Evolutionary conservation across 768 basidiomycete species (phyloP).

Genomic region (Rubroboletus pulcherrimus): DNA sequence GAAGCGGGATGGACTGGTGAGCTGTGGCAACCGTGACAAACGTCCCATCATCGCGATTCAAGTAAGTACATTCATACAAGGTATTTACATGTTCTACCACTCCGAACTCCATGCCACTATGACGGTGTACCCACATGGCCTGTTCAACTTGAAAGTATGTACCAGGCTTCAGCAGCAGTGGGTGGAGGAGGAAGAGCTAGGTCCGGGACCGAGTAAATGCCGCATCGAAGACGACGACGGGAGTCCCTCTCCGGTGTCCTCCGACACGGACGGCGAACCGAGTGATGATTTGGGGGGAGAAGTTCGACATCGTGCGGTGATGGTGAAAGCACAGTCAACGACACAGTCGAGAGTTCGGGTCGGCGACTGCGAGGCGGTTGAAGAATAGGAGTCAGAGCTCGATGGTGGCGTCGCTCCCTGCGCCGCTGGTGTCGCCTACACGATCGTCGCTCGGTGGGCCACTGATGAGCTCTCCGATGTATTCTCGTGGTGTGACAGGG

Average conservation of each 20-base stretch:
- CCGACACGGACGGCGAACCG: conserved; percentile 56
- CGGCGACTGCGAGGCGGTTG: conserved; percentile 10
- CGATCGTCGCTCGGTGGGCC: conserved; percentile 13
- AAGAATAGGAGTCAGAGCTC: conserved; percentile 58
- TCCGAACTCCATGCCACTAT: too few species aligned
- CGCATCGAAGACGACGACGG: conserved; percentile 45
- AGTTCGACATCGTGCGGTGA: not conserved
- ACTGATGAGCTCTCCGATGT: conserved; percentile 12
- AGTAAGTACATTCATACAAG: too few species aligned
- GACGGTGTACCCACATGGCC: too few species aligned
- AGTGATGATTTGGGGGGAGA: conserved; percentile 28
- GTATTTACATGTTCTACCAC: too few species aligned
- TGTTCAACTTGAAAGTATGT: too few species aligned
- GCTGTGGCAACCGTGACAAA: too few species aligned
- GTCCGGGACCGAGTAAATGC: not conserved
- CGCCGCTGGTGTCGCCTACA: conserved; percentile 27
- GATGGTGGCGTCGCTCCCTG: conserved; percentile 59
- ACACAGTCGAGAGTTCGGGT: conserved; percentile 29
- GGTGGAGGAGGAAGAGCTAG: too few species aligned
- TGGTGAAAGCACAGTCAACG: conserved; percentile 22
- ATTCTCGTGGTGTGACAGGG: conserved; percentile 21
- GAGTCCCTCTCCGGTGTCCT: conserved; percentile 57
- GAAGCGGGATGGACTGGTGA: too few species aligned
- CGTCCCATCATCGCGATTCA: too few species aligned
- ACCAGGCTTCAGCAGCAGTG: too few species aligned